These are phyloP conservation scores for Santalum album DNA, from an alignment of 164 flowering plant species.

Conservation along the genomic window DNA sequence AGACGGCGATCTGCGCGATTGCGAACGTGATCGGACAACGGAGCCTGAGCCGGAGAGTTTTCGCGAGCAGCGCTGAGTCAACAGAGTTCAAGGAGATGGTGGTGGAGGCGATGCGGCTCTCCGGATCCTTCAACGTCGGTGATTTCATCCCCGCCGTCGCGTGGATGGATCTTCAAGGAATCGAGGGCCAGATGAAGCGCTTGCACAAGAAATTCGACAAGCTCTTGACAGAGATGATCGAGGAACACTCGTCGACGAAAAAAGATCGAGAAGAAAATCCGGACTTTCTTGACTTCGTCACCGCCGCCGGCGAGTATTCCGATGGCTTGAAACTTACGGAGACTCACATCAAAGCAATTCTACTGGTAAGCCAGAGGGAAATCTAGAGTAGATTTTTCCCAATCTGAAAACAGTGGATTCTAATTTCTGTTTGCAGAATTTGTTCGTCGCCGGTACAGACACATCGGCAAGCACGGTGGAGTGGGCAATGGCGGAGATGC, in stretches of 20 bases:
- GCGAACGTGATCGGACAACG: no score
- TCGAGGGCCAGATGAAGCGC: conserved; percentile 49
- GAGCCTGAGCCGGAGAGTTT: conserved; percentile 1
- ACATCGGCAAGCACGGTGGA: conserved; percentile 14
- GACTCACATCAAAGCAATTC: no score
- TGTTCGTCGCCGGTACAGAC: conserved; percentile 16
- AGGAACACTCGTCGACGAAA: conserved; percentile 31
- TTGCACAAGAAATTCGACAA: conserved; percentile 41
- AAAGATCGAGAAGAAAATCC: no score
- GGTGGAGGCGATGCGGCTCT: conserved; percentile 38
- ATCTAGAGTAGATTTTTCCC: no score
- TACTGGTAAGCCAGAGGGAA: no score
- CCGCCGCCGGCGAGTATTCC: no score
- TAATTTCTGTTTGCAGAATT: neutral
- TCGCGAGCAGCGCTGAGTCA: conserved; percentile 3
- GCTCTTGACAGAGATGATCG: conserved; percentile 42
- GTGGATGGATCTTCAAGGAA: conserved; percentile 47
- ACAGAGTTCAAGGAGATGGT: conserved; percentile 38
- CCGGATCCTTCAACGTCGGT: conserved; percentile 41
- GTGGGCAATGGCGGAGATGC: conserved; percentile 23
- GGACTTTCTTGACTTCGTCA: no score
- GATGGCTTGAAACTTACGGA: no score
- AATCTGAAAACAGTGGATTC: no score
- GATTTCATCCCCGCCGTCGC: conserved; percentile 51
- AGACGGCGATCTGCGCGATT: no score